phyloP scores from a whole-genome alignment of 208 protist species.

The Acanthamoeba sp. region DNA sequence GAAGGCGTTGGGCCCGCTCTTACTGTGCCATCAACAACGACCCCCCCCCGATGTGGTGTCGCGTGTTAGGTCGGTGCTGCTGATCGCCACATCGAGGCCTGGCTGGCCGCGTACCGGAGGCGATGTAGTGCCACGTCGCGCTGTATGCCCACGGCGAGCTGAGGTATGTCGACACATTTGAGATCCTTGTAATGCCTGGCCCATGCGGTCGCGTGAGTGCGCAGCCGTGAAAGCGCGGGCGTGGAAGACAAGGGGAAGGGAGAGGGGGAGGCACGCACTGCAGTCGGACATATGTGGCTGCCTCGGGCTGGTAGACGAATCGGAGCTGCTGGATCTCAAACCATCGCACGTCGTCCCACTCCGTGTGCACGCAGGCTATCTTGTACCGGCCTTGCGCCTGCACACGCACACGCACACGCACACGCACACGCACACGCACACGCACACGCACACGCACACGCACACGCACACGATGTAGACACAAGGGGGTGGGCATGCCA shows the following conservation, averaged over 20 bases:
- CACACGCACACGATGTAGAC: background rate
- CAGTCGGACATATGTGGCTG: background rate
- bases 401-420: background rate
- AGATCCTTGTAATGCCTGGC: background rate
- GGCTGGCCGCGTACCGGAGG: background rate
- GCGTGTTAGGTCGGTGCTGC: background rate
- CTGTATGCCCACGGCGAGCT: background rate
- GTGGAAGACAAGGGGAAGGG: too few relatives aligned
- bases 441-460: background rate
- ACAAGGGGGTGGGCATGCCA: background rate
- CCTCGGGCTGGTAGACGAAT: constrained; percentile 20
- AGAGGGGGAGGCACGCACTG: too few relatives aligned
- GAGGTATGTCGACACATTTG: background rate
- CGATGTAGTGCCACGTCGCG: background rate
- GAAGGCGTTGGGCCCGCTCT: background rate
- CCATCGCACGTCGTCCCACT: constrained; percentile 22
- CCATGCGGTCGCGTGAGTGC: too few relatives aligned
- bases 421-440: background rate
- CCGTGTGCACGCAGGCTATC: background rate
- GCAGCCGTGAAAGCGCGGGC: too few relatives aligned
- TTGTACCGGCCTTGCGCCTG: background rate
- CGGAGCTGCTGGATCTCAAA: background rate
- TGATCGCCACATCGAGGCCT: background rate
- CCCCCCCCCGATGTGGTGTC: too few relatives aligned
- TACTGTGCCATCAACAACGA: background rate